phyloP scores from a whole-genome alignment of 345 rosid genomes.

The Syzygium grande region DNA sequence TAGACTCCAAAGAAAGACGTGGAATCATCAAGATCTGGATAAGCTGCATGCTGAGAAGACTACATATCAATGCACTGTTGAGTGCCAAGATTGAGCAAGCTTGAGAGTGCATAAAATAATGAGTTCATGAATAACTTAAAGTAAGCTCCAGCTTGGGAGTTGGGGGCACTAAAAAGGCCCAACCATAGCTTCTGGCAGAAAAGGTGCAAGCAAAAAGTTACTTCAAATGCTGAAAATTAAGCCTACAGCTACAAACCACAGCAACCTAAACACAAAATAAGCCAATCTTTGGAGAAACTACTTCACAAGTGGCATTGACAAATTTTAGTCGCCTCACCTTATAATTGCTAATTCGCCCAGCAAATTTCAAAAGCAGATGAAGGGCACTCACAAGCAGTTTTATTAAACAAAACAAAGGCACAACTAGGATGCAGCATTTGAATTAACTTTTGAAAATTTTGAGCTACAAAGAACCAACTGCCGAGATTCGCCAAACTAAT shows the following conservation, averaged over 20 bases:
- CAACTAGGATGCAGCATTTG: background rate
- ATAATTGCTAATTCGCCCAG: background rate
- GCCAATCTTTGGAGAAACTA: background rate
- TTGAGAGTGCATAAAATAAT: background rate
- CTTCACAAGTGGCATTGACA: background rate
- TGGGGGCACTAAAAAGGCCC: background rate
- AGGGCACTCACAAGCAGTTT: background rate
- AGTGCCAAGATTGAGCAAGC: background rate
- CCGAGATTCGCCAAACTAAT: background rate
- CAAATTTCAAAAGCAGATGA: background rate
- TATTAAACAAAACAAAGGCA: background rate
- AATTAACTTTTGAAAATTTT: background rate
- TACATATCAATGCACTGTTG: background rate
- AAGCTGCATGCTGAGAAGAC: conserved; percentile 66
- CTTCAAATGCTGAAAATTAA: background rate
- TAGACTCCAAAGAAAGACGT: conserved; percentile 96
- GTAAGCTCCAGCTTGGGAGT: background rate
- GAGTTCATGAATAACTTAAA: background rate
- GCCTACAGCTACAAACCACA: background rate
- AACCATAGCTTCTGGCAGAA: background rate
- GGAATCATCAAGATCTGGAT: conserved; percentile 63
- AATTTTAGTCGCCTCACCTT: background rate
- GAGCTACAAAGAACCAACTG: background rate
- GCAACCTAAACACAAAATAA: background rate
- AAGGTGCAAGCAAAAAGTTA: background rate